phyloP scores from a whole-genome alignment of 805 yeast species.

The Sugiyamaella smithiae region DNA sequence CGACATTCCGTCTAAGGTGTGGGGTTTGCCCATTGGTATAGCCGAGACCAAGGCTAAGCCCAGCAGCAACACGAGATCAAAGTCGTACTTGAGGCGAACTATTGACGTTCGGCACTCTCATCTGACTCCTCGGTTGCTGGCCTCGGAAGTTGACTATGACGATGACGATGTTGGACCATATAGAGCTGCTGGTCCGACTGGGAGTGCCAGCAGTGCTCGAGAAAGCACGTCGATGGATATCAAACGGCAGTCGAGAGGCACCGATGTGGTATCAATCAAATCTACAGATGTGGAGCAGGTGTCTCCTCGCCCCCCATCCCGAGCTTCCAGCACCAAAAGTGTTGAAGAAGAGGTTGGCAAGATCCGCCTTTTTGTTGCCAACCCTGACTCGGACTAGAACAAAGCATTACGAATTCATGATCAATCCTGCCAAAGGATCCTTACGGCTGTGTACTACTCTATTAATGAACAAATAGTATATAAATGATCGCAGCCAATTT shows the following conservation, averaged over 20 bases:
- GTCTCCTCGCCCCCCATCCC: conserved; percentile 13
- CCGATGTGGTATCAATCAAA: conserved; percentile 6
- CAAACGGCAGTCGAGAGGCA: background rate
- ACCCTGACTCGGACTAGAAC: conserved; percentile 34
- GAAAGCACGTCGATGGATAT: conserved; percentile 8
- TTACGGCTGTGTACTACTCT: no score
- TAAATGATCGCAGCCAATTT: no score
- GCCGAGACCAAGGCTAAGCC: conserved; percentile 14
- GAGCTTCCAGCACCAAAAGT: conserved; percentile 30
- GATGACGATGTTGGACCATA: conserved; percentile 34
- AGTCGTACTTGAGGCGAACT: conserved; percentile 30
- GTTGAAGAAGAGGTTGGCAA: conserved; percentile 34
- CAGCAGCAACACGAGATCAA: conserved; percentile 1
- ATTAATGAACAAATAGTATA: no score
- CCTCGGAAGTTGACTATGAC: conserved; percentile 70
- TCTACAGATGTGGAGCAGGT: background rate
- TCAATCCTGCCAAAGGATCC: no score
- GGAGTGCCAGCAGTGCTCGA: conserved; percentile 7
- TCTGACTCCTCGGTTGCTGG: conserved; percentile 59
- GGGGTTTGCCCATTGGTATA: conserved; percentile 33
- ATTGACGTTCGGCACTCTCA: conserved; percentile 40
- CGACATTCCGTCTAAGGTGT: conserved; percentile 27
- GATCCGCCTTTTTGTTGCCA: conserved; percentile 38
- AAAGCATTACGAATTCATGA: no score
- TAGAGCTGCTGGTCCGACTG: background rate